Base-by-base conservation (phyloP, 805 yeast species). In the Lipomyces spencermartinsiae region DNA sequence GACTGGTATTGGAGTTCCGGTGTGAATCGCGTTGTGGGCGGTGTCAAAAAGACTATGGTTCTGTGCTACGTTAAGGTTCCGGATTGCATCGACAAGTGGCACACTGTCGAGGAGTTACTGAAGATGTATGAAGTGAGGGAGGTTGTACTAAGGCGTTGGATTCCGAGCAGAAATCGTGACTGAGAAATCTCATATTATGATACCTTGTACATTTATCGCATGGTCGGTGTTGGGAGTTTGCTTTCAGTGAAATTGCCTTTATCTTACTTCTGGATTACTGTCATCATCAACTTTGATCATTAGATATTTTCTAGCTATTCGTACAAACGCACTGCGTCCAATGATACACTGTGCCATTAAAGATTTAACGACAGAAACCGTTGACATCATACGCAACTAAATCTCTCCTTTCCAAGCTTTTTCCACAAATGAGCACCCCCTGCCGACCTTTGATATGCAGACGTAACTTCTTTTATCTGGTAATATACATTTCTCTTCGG, bases 401-500 rank as follows among this genome's bases (percentile, higher is more conserved):
- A 83, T 79, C 64, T 80, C 70, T 3, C 92, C 94, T 22, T 83
- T 83, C 81, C 85, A 90, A 0, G 92, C 94, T 64, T 91, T 82
- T 34, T 78, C 77, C 1, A 92, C 97, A 91, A 94, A 93, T 8
- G 90, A 90, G 78, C 98, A 94, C 75, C 90, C 97, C 77, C 95
- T 82, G 25, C 79, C 80, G 22, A 86, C 84, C 9, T 77, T 90
- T 25, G 97, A 90, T 55, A 95, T 89, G 78, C 99, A 95, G 16
- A 93, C 83, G 75, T 82, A 89, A 64, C 85, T 85, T 39, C 82
- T 79, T 22, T 86, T 83, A 70, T 86, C 88, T 0, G 97, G 97
- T 54, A 91, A 80, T 1, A 84, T 76, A 78, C 99, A 95, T 75
- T 91, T 90, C 69, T 91, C 75, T 76, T 94, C 97, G 0, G 96